These are phyloP conservation scores for Plasmopara muralis DNA, from an alignment of 352 stramenopile genomes.

Conservation along the genomic window DNA sequence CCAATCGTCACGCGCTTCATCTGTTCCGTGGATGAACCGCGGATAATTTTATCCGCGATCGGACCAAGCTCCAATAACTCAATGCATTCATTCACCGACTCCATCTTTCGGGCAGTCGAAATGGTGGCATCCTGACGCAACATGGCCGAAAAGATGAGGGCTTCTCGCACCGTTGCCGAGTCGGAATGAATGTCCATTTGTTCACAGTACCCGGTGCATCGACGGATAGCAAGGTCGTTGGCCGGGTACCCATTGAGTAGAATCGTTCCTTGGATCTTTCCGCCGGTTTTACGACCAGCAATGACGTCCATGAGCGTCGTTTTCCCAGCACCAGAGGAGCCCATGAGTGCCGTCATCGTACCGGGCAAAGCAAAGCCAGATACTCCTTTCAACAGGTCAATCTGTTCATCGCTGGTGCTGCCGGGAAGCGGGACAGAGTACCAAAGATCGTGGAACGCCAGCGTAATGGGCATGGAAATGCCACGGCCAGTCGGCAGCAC, in stretches of 20 bases:
- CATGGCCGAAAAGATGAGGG: conserved; percentile 80
- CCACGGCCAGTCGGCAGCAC: conserved; percentile 10
- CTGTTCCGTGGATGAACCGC: conserved; percentile 32
- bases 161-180: conserved; percentile 68
- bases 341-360: conserved; percentile 46
- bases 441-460: conserved; percentile 35
- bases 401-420: conserved; percentile 20
- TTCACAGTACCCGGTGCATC: conserved; percentile 25
- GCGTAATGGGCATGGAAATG: conserved; percentile 24
- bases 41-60: conserved; percentile 29
- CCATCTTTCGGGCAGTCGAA: conserved; percentile 25
- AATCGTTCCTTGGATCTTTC: conserved; percentile 55
- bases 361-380: conserved; percentile 37
- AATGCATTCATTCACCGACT: conserved; percentile 29
- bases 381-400: conserved; percentile 39
- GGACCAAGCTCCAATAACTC: conserved; percentile 24
- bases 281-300: conserved; percentile 19
- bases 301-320: conserved; percentile 9
- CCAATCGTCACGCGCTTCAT: conserved; percentile 46
- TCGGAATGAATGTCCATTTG: conserved; percentile 47
- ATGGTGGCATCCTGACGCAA: conserved; percentile 42
- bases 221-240: conserved; percentile 33
- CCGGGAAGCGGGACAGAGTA: conserved; percentile 35
- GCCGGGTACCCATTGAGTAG: conserved; percentile 74
- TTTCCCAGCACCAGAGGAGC: conserved; percentile 67